Percentiles rank a stretch among this genome's conserved stretches.
Conservation (phyloP, 2,329 filamentous ascomycete species). For the Ceratocystis harringtonii region DNA sequence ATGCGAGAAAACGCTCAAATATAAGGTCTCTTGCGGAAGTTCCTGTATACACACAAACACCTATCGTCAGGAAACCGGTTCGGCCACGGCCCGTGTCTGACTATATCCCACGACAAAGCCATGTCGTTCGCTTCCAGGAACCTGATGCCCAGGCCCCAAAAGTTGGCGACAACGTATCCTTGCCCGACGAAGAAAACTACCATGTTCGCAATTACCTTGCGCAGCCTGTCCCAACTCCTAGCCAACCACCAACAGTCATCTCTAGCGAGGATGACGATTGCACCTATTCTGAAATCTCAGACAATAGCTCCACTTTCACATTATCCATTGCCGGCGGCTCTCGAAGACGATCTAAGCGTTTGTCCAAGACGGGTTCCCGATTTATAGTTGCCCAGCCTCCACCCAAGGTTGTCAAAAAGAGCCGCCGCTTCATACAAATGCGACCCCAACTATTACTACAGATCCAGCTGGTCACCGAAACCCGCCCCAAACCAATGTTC, state of each 20-base stretch:
- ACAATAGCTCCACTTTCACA: constrained; percentile 26
- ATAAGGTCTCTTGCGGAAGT: constrained; percentile 6
- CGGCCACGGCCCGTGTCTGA: constrained; percentile 27
- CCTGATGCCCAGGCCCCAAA: not conserved
- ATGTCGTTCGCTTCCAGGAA: constrained; percentile 34
- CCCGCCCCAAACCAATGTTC: constrained; percentile 50
- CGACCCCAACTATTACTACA: constrained; percentile 57
- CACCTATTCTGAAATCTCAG: constrained; percentile 31
- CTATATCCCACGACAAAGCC: constrained; percentile 27
- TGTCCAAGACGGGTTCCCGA: constrained; percentile 33
- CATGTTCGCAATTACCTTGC: constrained; percentile 13
- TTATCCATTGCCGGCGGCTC: constrained; percentile 20
- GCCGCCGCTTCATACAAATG: constrained; percentile 50
- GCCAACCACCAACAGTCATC: not conserved
- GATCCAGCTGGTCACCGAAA: constrained; percentile 49
- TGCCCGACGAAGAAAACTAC: constrained; percentile 13
- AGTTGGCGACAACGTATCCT: constrained; percentile 3
- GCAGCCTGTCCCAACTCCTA: not conserved
- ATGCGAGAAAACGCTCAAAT: constrained; percentile 1
- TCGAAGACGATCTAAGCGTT: constrained; percentile 17
- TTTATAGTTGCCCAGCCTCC: constrained; percentile 56
- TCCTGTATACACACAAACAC: not conserved
- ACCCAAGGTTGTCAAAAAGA: constrained; percentile 41
- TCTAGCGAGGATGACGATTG: constrained; percentile 36
- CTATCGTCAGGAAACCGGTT: constrained; percentile 17